Conservation (phyloP, 129 eudicot genomes). For the Tagetes patula region DNA sequence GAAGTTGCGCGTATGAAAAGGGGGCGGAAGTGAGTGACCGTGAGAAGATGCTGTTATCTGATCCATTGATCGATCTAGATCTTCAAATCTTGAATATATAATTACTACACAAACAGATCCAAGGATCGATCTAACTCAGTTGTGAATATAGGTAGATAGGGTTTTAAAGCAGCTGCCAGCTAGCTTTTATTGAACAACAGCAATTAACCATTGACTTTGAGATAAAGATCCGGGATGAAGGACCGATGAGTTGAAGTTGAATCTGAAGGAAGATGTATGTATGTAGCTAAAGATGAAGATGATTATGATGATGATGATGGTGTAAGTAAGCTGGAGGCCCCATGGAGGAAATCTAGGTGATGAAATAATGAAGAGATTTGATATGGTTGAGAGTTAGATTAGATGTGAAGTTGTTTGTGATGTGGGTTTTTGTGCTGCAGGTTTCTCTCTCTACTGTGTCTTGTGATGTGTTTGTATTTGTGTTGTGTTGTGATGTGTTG, state of each 20-base stretch:
- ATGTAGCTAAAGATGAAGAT: background rate
- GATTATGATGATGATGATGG: background rate
- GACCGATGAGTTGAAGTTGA: background rate
- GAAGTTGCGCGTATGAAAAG: conserved; percentile 70
- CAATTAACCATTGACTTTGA: background rate
- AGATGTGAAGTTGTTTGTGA: conserved; percentile 31
- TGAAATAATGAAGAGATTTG: background rate
- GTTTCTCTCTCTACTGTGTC: conserved; percentile 2
- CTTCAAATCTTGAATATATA: conserved; percentile 17
- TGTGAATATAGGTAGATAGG: background rate
- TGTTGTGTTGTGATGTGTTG: conserved; percentile 14
- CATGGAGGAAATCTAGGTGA: background rate
- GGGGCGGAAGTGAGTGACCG: conserved; percentile 67
- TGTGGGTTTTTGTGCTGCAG: conserved; percentile 20
- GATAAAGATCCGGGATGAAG: background rate
- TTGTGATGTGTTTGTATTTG: background rate
- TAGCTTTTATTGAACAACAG: background rate
- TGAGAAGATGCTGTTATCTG: conserved; percentile 38
- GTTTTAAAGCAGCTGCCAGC: background rate
- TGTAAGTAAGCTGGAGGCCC: conserved; percentile 17
- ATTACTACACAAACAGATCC: no score
- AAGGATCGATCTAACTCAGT: no score
- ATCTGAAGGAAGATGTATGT: background rate
- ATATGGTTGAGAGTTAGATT: conserved; percentile 33
- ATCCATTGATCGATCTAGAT: conserved; percentile 45